These are phyloP conservation scores for Gillenia trifoliata DNA, from an alignment of 306 rosid genomes.

Conservation along the genomic window DNA sequence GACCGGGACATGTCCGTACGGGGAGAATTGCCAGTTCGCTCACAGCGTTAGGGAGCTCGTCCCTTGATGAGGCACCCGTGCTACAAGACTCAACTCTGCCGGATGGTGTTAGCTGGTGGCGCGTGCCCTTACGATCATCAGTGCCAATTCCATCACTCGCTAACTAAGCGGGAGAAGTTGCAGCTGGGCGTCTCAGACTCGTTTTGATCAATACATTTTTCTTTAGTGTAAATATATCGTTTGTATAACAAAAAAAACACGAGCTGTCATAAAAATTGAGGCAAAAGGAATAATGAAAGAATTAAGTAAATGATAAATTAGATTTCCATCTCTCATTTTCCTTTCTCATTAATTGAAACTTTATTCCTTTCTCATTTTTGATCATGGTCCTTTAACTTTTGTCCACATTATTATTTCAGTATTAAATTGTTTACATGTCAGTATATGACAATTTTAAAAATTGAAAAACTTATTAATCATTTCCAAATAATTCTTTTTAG, in stretches of 20 bases:
- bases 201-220: not conserved
- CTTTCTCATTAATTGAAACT: too few species aligned
- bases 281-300: not conserved
- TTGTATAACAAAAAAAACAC: too few species aligned
- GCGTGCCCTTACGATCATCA: constrained; percentile 85
- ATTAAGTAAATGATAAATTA: too few species aligned
- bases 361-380: too few species aligned
- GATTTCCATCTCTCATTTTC: too few species aligned
- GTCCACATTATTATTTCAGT: too few species aligned
- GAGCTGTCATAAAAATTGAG: not conserved
- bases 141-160: constrained; percentile 95
- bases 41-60: constrained; percentile 88
- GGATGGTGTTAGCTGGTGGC: constrained; percentile 74
- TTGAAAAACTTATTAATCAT: too few species aligned
- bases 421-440: too few species aligned
- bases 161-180: constrained; percentile 53
- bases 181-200: not conserved
- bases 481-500: too few species aligned
- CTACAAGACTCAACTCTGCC: constrained; percentile 89
- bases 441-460: too few species aligned
- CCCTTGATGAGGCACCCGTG: constrained; percentile 95
- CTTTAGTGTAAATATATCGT: not conserved
- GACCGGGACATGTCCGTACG: constrained; percentile 79
- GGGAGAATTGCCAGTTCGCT: constrained; percentile 75
- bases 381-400: too few species aligned